A percentile compares a stretch with the other conserved stretches of the same genome.
These are phyloP conservation scores for Bipolaris gigantea DNA, from an alignment of 2,329 filamentous ascomycete species.

Conservation along the genomic window DNA sequence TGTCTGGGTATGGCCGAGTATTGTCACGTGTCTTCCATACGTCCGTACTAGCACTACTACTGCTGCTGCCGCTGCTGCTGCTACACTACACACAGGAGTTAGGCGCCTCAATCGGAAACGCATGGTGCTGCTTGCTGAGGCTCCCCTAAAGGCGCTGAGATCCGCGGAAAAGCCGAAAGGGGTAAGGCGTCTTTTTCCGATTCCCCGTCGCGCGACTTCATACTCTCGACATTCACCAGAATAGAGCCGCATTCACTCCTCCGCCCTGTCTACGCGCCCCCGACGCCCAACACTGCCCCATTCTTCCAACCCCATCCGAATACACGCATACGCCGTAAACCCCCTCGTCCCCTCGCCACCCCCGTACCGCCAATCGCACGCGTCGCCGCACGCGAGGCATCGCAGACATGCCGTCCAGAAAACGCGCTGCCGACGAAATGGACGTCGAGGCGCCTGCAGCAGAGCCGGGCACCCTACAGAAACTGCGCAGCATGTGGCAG, in stretches of 20 bases:
- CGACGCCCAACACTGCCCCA: neutral
- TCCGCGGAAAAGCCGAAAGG: constrained; percentile 7
- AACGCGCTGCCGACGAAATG: constrained; percentile 54
- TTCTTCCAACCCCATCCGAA: constrained; percentile 1
- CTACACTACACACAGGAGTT: neutral
- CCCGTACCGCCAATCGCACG: constrained; percentile 21
- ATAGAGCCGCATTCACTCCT: constrained; percentile 13
- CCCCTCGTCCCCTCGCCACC: neutral
- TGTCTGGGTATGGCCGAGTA: neutral
- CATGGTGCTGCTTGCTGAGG: constrained; percentile 1
- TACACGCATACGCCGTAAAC: neutral
- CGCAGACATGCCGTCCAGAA: constrained; percentile 42
- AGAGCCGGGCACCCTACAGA: constrained; percentile 56
- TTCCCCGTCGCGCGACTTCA: constrained; percentile 12
- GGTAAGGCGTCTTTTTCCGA: constrained; percentile 1
- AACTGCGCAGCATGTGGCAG: constrained; percentile 89
- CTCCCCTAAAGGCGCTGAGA: constrained; percentile 7
- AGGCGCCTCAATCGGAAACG: neutral
- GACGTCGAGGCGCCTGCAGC: constrained; percentile 53
- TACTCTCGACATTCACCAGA: constrained; percentile 3
- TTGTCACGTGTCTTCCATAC: neutral
- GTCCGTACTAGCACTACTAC: too few relatives aligned
- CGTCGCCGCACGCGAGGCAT: constrained; percentile 38
- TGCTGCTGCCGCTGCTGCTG: too few relatives aligned
- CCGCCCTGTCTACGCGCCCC: constrained; percentile 6